Percentiles rank a stretch among this genome's conserved stretches.
phyloP scores from a whole-genome alignment of 805 yeast species.

The Torulaspora gathmanii region DNA sequence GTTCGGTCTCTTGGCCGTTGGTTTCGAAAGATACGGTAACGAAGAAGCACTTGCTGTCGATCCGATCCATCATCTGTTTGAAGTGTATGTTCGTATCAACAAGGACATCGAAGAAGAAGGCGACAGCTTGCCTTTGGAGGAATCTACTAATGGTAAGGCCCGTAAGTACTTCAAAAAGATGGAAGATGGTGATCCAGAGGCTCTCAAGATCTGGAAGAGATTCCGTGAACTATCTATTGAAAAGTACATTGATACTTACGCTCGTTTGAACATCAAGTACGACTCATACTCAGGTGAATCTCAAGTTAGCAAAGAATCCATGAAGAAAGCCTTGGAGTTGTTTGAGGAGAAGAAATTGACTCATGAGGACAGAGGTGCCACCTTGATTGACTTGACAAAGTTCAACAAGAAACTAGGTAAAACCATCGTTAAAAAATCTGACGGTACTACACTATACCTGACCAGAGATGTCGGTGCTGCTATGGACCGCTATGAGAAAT shows the following conservation, averaged over 20 bases:
- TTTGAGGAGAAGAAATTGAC: slow-evolving; percentile 67
- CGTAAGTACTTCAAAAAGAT: slow-evolving; percentile 79
- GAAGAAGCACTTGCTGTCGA: slow-evolving; percentile 65
- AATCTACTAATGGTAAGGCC: slow-evolving; percentile 72
- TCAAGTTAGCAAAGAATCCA: slow-evolving; percentile 70
- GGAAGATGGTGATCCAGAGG: slow-evolving; percentile 89
- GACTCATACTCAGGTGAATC: slow-evolving; percentile 95
- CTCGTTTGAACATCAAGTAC: slow-evolving; percentile 82
- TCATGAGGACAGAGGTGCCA: slow-evolving; percentile 87
- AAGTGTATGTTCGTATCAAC: slow-evolving; percentile 86
- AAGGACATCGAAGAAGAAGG: slow-evolving; percentile 61
- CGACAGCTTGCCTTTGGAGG: slow-evolving; percentile 42
- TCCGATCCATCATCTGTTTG: slow-evolving; percentile 92
- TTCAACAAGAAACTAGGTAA: slow-evolving; percentile 91
- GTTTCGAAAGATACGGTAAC: slow-evolving; percentile 78
- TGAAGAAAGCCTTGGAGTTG: slow-evolving; percentile 58
- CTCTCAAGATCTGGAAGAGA: slow-evolving; percentile 72
- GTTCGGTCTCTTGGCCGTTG: slow-evolving; percentile 93
- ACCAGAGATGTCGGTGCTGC: slow-evolving; percentile 98
- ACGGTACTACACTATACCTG: slow-evolving; percentile 89
- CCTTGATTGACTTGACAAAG: slow-evolving; percentile 75
- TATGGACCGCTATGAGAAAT: slow-evolving; percentile 75
- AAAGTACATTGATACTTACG: slow-evolving; percentile 81
- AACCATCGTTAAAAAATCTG: slow-evolving; percentile 86
- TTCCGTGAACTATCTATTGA: slow-evolving; percentile 89